These are phyloP conservation scores for Kregervanrija pseudodelftensis DNA, from an alignment of 805 yeast species.

Conservation along the genomic window DNA sequence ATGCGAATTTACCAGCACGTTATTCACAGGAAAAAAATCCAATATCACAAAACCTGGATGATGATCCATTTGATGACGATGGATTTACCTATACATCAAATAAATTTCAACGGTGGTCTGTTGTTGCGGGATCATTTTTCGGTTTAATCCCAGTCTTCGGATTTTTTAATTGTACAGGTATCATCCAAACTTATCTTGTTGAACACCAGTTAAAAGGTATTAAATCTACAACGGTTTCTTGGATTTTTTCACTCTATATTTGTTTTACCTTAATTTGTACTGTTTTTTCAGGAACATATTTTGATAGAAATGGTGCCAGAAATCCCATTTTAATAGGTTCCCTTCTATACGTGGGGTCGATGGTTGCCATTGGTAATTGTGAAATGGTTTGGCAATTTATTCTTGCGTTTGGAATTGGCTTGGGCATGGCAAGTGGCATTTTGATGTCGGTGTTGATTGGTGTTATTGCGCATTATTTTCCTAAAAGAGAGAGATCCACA, in stretches of 20 bases:
- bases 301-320: conserved; percentile 53
- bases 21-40: neutral
- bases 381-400: conserved; percentile 51
- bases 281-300: conserved; percentile 36
- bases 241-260: conserved; percentile 56
- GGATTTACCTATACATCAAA: conserved; percentile 30
- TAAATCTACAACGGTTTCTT: conserved; percentile 43
- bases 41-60: neutral
- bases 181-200: conserved; percentile 53
- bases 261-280: conserved; percentile 39
- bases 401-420: conserved; percentile 43
- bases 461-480: conserved; percentile 58
- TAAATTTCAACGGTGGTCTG: conserved; percentile 31
- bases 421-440: conserved; percentile 53
- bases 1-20: too few species aligned
- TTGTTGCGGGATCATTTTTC: conserved; percentile 33
- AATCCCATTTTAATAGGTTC: conserved; percentile 34
- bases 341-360: conserved; percentile 31
- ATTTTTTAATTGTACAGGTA: conserved; percentile 50
- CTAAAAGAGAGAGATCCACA: conserved; percentile 42
- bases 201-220: conserved; percentile 43
- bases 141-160: conserved; percentile 43
- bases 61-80: conserved; percentile 1
- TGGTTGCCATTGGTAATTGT: conserved; percentile 47
- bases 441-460: conserved; percentile 55